Conservation (phyloP, 1,284 basidiomycete species). For the Cutaneotrichosporon spelunceum region DNA sequence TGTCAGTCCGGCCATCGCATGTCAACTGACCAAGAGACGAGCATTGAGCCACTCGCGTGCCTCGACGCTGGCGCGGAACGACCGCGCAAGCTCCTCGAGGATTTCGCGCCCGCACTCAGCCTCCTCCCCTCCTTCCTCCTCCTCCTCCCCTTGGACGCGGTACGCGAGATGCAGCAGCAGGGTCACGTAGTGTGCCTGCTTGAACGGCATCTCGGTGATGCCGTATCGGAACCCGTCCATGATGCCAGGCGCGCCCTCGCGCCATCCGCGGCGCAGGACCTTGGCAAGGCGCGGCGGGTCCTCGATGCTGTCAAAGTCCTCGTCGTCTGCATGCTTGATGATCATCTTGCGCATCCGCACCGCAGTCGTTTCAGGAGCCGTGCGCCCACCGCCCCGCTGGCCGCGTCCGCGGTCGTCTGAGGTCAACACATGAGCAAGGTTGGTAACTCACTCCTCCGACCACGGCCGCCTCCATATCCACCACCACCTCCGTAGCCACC, state of each 20-base stretch:
- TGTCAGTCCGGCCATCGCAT: not conserved
- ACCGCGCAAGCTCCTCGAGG: slow-evolving; percentile 82
- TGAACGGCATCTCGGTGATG: slow-evolving; percentile 85
- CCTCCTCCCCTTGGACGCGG: slow-evolving; percentile 44
- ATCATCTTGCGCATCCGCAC: slow-evolving; percentile 67
- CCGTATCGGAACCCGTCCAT: slow-evolving; percentile 68
- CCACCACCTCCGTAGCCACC: slow-evolving; percentile 30
- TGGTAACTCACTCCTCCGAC: slow-evolving; percentile 27
- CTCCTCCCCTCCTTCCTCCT: slow-evolving; percentile 32
- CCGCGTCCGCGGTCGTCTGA: slow-evolving; percentile 29
- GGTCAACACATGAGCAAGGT: slow-evolving; percentile 5
- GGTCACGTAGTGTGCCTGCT: slow-evolving; percentile 81
- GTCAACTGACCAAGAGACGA: slow-evolving; percentile 67
- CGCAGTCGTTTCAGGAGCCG: slow-evolving; percentile 63
- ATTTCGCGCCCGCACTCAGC: slow-evolving; percentile 66
- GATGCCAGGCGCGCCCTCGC: slow-evolving; percentile 60
- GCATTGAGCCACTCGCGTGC: slow-evolving; percentile 83
- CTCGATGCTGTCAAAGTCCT: slow-evolving; percentile 59
- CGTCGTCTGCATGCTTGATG: slow-evolving; percentile 70
- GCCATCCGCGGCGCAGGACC: slow-evolving; percentile 63
- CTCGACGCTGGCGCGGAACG: slow-evolving; percentile 79
- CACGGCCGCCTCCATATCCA: slow-evolving; percentile 26
- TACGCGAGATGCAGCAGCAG: slow-evolving; percentile 68
- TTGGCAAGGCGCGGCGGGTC: slow-evolving; percentile 65
- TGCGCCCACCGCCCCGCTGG: slow-evolving; percentile 23